These are phyloP conservation scores for Paecilomyces formosus DNA, from an alignment of 2,329 filamentous ascomycete genomes.

Conservation along the genomic window DNA sequence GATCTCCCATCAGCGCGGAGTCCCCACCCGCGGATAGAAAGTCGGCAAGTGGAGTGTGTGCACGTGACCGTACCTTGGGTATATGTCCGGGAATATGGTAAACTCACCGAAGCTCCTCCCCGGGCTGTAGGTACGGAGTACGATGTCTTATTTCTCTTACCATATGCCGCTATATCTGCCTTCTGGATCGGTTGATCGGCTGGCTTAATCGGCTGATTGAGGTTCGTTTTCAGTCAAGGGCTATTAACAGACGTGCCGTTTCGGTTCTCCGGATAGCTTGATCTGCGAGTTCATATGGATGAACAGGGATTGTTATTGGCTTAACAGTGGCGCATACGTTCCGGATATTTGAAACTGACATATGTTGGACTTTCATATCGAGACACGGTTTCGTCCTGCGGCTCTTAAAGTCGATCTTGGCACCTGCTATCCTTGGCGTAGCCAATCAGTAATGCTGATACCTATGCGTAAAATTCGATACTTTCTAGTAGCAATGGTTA, in stretches of 20 bases:
- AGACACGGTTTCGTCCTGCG: background rate
- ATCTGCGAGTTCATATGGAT: background rate
- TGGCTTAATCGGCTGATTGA: background rate
- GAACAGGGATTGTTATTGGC: background rate
- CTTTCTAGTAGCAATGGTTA: background rate
- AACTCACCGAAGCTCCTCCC: background rate
- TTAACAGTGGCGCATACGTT: background rate
- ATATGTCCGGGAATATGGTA: conserved; percentile 1
- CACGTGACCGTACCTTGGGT: conserved; percentile 19
- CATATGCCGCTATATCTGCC: background rate
- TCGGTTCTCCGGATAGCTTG: background rate
- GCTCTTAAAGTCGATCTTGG: background rate
- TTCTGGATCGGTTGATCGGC: background rate
- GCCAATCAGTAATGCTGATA: background rate
- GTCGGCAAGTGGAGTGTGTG: conserved; percentile 22
- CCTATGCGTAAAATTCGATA: background rate
- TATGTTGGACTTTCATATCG: background rate
- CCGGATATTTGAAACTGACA: background rate
- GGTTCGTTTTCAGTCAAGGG: background rate
- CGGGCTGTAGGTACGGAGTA: background rate
- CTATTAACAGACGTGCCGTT: background rate
- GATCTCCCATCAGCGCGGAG: background rate
- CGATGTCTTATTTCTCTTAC: background rate
- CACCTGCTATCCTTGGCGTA: background rate
- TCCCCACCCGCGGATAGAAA: conserved; percentile 12